Conservation (phyloP, 2,329 filamentous ascomycete species). For the Fusarium sp. region DNA sequence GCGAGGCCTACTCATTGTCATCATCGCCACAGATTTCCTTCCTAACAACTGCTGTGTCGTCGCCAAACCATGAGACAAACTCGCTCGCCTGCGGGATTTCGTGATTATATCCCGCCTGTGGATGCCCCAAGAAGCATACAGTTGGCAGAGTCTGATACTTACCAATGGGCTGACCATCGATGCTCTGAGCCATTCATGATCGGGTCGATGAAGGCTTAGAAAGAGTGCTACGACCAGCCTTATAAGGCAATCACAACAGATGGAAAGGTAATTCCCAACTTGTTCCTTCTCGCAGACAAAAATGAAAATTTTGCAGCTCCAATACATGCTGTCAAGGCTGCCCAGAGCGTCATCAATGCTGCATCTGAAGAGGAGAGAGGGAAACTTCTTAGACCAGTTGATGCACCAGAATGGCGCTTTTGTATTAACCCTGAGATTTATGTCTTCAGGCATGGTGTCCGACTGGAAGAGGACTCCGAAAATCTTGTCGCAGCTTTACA, state of each 20-base stretch:
- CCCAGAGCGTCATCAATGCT: neutral
- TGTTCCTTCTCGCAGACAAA: slow-evolving; percentile 7
- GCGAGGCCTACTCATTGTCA: neutral
- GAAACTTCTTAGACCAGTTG: slow-evolving; percentile 65
- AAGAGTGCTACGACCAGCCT: slow-evolving; percentile 6
- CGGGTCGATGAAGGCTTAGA: slow-evolving; percentile 23
- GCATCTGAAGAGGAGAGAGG: slow-evolving; percentile 51
- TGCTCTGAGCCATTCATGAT: slow-evolving; percentile 31
- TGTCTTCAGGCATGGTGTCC: slow-evolving; percentile 70
- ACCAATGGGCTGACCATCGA: slow-evolving; percentile 18
- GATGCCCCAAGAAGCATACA: slow-evolving; percentile 16
- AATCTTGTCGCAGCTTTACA: slow-evolving; percentile 60
- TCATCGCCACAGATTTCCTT: neutral
- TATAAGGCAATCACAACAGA: slow-evolving; percentile 19
- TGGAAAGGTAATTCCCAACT: neutral
- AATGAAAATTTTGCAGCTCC: slow-evolving; percentile 12
- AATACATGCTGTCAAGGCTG: neutral
- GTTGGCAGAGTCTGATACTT: slow-evolving; percentile 15
- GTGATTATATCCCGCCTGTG: slow-evolving; percentile 17
- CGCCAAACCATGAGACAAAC: neutral
- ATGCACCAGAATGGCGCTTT: slow-evolving; percentile 74
- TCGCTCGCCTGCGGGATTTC: slow-evolving; percentile 5
- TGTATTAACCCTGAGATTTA: slow-evolving; percentile 77
- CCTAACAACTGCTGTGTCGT: too few relatives aligned
- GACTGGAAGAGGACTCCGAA: slow-evolving; percentile 66